Evolutionary conservation across 139 green algal genomes (phyloP).

Genomic region (Coccomyxa sp.): DNA sequence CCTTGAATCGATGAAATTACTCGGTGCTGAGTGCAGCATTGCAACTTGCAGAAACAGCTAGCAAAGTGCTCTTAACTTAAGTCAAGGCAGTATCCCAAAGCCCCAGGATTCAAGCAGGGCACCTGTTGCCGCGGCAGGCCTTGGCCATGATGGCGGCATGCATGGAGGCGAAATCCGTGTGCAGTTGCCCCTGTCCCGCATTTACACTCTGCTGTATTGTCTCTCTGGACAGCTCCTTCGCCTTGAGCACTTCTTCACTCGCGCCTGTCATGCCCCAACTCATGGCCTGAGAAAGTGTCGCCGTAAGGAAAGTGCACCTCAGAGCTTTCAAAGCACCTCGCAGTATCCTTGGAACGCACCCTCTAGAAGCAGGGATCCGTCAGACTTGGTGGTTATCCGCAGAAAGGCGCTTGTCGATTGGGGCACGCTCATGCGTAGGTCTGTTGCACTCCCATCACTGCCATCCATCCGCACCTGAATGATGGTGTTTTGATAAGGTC

Average conservation of each 20-base stretch:
- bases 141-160: neutral
- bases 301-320: no score
- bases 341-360: slow-evolving; percentile 6
- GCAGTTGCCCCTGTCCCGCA: neutral
- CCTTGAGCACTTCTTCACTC: slow-evolving; percentile 1
- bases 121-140: neutral
- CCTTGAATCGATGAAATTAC: no score
- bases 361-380: slow-evolving; percentile 16
- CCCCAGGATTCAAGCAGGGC: no score
- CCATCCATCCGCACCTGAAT: slow-evolving; percentile 32
- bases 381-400: slow-evolving; percentile 3
- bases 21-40: no score
- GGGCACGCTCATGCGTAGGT: slow-evolving; percentile 21
- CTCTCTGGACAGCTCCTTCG: neutral
- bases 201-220: slow-evolving; percentile 4
- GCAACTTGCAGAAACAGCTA: no score
- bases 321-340: no score
- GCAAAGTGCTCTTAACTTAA: no score
- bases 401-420: slow-evolving; percentile 13
- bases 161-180: slow-evolving; percentile 10
- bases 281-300: no score
- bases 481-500: neutral
- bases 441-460: slow-evolving; percentile 19
- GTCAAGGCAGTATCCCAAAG: no score
- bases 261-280: slow-evolving; percentile 1